These are phyloP conservation scores for Boletus rufocinnamomeus DNA, from an alignment of 768 basidiomycete species.

Conservation along the genomic window DNA sequence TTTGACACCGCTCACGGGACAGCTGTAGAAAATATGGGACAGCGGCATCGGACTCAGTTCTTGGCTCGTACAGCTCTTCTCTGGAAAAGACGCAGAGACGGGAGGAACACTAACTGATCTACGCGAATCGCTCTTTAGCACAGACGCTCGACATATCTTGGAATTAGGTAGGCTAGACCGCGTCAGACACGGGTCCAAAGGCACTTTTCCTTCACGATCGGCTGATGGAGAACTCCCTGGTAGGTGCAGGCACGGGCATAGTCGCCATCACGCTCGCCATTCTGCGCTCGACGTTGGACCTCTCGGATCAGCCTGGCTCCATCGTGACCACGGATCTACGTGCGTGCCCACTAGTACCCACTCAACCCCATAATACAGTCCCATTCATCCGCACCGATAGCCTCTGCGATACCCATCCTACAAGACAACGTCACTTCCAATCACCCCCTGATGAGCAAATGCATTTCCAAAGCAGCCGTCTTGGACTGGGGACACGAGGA, in stretches of 20 bases:
- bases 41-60: constrained; percentile 85
- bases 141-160: constrained; percentile 46
- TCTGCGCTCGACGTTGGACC: constrained; percentile 44
- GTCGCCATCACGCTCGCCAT: constrained; percentile 68
- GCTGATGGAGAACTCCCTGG: neutral
- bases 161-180: constrained; percentile 61
- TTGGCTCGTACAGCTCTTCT: constrained; percentile 58
- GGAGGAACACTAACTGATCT: constrained; percentile 20
- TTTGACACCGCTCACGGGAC: constrained; percentile 15
- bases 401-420: constrained; percentile 79
- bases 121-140: constrained; percentile 42
- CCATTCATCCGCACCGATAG: constrained; percentile 41
- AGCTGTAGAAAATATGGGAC: constrained; percentile 90
- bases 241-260: constrained; percentile 86
- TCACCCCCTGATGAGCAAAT: constrained; percentile 34
- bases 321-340: constrained; percentile 74
- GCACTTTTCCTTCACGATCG: neutral
- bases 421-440: constrained; percentile 65
- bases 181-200: neutral
- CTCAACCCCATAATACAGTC: neutral
- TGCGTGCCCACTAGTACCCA: constrained; percentile 38
- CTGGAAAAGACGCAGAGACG: neutral
- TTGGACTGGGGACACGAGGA: constrained; percentile 78
- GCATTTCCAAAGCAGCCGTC: constrained; percentile 36
- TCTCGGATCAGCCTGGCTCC: constrained; percentile 25